Evolutionary conservation across 306 rosid species (phyloP), one percentile per base, ranked within the genome.

Genomic region (Abrus precatorius): DNA sequence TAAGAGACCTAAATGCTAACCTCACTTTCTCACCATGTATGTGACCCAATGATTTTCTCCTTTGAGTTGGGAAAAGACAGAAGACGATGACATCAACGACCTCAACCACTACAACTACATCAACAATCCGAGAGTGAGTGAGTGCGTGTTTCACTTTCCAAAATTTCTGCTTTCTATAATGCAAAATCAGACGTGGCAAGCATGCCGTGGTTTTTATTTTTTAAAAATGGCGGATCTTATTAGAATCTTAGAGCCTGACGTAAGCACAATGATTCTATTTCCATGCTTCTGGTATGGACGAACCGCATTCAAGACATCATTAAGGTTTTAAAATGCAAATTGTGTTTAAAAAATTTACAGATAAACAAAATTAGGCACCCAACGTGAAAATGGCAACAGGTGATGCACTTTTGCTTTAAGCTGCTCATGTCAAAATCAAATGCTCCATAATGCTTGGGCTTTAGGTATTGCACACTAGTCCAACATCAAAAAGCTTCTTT

Each of bases 41-140:
- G 52, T 72, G 84, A 30, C 86, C 86, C 86, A 41, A 6, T 68
- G 12, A 7, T 60, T 82, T 20, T 75, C 70, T 90, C 92, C 97
- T 78, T 82, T 86, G 86, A 81, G 76, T 84, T 86, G 83, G 95
- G 95, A 90, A 88, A 84, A 86, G 89, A 90, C 88, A 75, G 85
- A 84, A 33, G 50, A 54, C 48, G 82, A 85, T 78, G 87, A 65
- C 72, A 67, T 67, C 72, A 67, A 67, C 55, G 4, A 66, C 84
- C 55, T 71, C 77, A 80, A 60, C 89, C 54, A 75, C 88, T 83
- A 69, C 86, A 62, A 85, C 84, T 38, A 60, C 68, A 61, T 52
- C 36, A 3, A 86, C 88, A 78, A 74, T 80, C 83, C 63, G 28
- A 53, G 88, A 57, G 81, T 28, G 84, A 54, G 66, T 56, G 80